Conservation (phyloP, 2,329 filamentous ascomycete species). For the Beauveria varroae region DNA sequence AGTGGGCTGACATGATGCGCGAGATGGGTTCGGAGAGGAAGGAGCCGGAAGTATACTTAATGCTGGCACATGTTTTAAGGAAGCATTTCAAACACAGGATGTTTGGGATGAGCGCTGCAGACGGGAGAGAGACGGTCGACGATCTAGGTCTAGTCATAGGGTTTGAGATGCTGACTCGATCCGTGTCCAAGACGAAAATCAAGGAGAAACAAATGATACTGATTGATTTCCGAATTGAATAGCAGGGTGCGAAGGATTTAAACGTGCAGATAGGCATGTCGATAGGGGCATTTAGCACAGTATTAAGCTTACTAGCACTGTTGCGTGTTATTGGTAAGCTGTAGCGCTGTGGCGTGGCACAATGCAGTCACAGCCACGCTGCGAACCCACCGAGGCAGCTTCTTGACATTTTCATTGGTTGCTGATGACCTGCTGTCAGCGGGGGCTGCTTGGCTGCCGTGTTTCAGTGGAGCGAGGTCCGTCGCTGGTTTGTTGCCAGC, state of each 20-base stretch:
- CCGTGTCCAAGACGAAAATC: not conserved
- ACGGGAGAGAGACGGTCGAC: not conserved
- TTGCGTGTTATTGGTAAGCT: no score
- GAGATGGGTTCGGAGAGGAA: not conserved
- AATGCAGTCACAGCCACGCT: not conserved
- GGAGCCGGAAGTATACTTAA: not conserved
- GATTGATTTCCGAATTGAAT: no score
- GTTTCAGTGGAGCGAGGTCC: not conserved
- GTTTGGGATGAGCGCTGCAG: not conserved
- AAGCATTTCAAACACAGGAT: not conserved
- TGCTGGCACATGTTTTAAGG: not conserved
- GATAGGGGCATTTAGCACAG: not conserved
- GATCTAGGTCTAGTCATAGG: not conserved
- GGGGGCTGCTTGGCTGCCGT: not conserved
- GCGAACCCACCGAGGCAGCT: not conserved
- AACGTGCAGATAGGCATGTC: not conserved
- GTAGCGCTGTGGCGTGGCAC: not conserved
- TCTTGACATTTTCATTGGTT: not conserved
- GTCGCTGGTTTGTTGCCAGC: not conserved
- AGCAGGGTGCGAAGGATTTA: not conserved
- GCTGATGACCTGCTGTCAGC: not conserved
- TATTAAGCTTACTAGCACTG: not conserved
- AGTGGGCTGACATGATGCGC: not conserved
- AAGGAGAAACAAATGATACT: not conserved
- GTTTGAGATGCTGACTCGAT: no score